Percentiles rank a stretch among this genome's conserved stretches.
Conservation (phyloP, 2,329 filamentous ascomycete genomes). For the Trichoderma atrobrunneum region DNA sequence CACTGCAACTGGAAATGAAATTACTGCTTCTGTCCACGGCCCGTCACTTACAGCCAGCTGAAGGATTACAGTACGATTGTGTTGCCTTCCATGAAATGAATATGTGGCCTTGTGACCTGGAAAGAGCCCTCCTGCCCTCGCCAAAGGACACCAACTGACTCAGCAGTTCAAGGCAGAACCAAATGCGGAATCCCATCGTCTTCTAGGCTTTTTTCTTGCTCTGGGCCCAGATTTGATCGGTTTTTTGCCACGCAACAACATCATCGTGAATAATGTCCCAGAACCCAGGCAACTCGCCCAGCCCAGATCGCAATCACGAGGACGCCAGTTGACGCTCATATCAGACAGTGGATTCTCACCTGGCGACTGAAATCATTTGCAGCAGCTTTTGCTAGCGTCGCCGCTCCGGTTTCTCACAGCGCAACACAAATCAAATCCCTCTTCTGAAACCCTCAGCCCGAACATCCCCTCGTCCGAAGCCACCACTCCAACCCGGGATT, state of each 20-base stretch:
- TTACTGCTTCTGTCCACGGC: background rate
- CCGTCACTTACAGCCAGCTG: background rate
- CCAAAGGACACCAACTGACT: background rate
- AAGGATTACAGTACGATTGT: background rate
- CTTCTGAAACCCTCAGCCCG: slow-evolving; percentile 12
- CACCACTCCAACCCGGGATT: slow-evolving; percentile 13
- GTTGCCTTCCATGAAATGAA: background rate
- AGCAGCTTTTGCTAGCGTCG: background rate
- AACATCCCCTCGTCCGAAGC: slow-evolving; percentile 27
- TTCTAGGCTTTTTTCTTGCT: background rate
- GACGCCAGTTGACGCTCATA: background rate
- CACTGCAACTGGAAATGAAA: background rate
- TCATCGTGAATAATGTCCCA: slow-evolving; percentile 6
- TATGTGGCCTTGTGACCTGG: background rate
- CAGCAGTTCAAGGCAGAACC: background rate
- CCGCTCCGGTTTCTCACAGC: background rate
- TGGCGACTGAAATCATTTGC: background rate
- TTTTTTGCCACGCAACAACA: slow-evolving; percentile 9
- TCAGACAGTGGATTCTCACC: background rate
- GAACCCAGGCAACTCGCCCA: background rate
- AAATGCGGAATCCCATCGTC: background rate
- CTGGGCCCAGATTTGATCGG: background rate
- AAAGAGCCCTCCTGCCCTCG: background rate
- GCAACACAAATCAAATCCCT: background rate
- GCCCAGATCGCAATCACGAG: background rate